phyloP scores from a whole-genome alignment of 2,329 filamentous ascomycete genomes.

The Ceratocystis colombiana region DNA sequence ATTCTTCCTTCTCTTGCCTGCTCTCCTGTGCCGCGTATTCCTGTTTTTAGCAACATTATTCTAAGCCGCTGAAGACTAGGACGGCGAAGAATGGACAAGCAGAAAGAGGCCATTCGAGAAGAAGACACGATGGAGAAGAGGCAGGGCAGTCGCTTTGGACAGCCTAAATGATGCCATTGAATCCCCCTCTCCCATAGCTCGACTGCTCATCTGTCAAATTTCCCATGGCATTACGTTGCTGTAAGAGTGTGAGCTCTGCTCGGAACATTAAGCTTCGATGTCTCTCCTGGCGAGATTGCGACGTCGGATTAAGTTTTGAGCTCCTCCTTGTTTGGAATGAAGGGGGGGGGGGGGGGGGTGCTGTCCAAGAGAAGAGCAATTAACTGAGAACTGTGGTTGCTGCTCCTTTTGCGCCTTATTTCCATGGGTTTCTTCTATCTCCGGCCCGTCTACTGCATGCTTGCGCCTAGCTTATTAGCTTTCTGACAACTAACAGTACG shows the following conservation, averaged over 20 bases:
- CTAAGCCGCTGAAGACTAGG: not conserved
- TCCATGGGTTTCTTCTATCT: no score
- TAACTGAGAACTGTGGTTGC: no score
- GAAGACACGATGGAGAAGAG: not conserved
- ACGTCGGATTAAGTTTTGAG: not conserved
- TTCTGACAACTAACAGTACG: no score
- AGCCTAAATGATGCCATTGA: no score
- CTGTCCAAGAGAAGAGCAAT: no score
- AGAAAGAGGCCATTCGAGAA: not conserved
- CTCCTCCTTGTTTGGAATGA: conserved; percentile 8
- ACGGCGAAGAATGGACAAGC: no score
- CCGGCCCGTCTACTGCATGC: no score
- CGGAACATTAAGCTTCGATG: not conserved
- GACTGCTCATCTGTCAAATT: not conserved
- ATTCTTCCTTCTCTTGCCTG: no score
- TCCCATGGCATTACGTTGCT: not conserved
- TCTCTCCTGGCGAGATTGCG: conserved; percentile 12
- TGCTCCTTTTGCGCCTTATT: no score
- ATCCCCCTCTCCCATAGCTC: no score
- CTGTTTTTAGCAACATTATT: not conserved
- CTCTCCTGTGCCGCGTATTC: not conserved
- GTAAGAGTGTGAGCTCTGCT: not conserved
- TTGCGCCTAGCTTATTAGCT: no score
- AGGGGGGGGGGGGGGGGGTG: not conserved
- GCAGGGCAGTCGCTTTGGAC: no score